Evolutionary conservation across 176 grass and related monocot species (phyloP), one percentile per base, ranked within the genome.

Genomic region (Juncus effusus): DNA sequence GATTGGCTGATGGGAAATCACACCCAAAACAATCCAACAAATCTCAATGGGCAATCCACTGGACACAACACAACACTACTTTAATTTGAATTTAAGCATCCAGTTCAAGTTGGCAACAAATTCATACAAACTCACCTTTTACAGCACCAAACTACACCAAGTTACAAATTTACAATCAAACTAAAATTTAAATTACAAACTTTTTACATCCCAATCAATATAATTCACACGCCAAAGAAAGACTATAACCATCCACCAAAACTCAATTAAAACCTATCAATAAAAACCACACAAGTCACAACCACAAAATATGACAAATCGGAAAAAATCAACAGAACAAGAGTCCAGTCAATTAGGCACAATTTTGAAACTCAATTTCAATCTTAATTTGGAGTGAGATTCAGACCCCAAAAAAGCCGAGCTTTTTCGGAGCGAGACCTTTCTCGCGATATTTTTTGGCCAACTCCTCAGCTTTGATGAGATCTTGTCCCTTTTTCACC

Each of bases 371-470:
- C 16, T 9, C 14, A 36, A 52, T 13, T 68, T 72, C 42, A 7
- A 59, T 2, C 54, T 72, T 42, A 56, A 56, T 38, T 56, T 12
- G 49, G 10, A 73, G 15, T 19, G 14, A 51, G 38, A 51, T 59
- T 80, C 66, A 80, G 35, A 13, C 70, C 35, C 78, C 70, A 4
- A 80, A 67, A 28, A 68, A 74, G 28, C 78, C 14, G 56, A 89
- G 37, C 54, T 76, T 78, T 56, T 60, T 83, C 4, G 90, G 90
- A 35, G 54, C 72, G 69, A 83, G 76, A 3, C 73, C 85, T 16
- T 56, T 85, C 6, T 67, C 13, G 11, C 77, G 60, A 70, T 83
- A 89, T 72, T 70, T 86, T 39, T 67, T 76, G 4, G 90, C 82
- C 4, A 58, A 15, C 69, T 78, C 85, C 79, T 80, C 85, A 0